Evolutionary conservation across 1,139 yeast species (phyloP).

Genomic region (Groenewaldozyma sp.): DNA sequence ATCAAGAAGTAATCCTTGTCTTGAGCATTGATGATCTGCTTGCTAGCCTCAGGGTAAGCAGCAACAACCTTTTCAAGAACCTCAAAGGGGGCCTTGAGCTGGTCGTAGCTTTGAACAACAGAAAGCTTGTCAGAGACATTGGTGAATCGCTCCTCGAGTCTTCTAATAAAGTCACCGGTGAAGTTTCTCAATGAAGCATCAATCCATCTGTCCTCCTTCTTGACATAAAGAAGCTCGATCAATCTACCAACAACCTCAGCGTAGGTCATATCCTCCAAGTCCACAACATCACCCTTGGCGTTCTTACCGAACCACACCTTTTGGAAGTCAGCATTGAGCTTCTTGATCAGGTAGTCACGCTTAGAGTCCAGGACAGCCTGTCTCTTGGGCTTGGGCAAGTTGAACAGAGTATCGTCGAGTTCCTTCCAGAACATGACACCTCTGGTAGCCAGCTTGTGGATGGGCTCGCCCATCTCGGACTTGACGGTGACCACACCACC

Average conservation of each 20-base stretch:
- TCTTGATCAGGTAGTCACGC: slow-evolving; percentile 76
- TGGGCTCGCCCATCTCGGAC: slow-evolving; percentile 99
- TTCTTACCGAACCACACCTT: slow-evolving; percentile 94
- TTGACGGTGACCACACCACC: slow-evolving; percentile 95
- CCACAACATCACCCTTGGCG: slow-evolving; percentile 69
- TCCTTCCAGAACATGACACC: slow-evolving; percentile 94
- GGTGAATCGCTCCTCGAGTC: slow-evolving; percentile 95
- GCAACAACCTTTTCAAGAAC: slow-evolving; percentile 52
- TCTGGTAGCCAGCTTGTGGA: slow-evolving; percentile 96
- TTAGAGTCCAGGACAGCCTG: slow-evolving; percentile 72
- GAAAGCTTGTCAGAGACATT: slow-evolving; percentile 41
- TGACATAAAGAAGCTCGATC: slow-evolving; percentile 81
- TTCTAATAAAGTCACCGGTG: slow-evolving; percentile 76
- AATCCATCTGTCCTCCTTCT: slow-evolving; percentile 77
- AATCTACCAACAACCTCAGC: slow-evolving; percentile 82
- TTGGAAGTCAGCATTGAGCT: slow-evolving; percentile 88
- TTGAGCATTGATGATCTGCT: slow-evolving; percentile 86
- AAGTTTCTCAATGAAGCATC: slow-evolving; percentile 80
- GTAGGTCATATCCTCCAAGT: slow-evolving; percentile 92
- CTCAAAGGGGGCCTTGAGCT: slow-evolving; percentile 57
- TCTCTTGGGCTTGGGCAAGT: slow-evolving; percentile 82
- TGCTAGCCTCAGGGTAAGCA: slow-evolving; percentile 62
- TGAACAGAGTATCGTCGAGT: slow-evolving; percentile 86
- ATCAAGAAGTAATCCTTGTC: slow-evolving; percentile 89
- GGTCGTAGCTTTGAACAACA: slow-evolving; percentile 61